Percentiles rank a stretch among this genome's conserved stretches.
These are phyloP conservation scores for Penicillium cataractarum DNA, from an alignment of 495 filamentous ascomycete species.

Conservation along the genomic window DNA sequence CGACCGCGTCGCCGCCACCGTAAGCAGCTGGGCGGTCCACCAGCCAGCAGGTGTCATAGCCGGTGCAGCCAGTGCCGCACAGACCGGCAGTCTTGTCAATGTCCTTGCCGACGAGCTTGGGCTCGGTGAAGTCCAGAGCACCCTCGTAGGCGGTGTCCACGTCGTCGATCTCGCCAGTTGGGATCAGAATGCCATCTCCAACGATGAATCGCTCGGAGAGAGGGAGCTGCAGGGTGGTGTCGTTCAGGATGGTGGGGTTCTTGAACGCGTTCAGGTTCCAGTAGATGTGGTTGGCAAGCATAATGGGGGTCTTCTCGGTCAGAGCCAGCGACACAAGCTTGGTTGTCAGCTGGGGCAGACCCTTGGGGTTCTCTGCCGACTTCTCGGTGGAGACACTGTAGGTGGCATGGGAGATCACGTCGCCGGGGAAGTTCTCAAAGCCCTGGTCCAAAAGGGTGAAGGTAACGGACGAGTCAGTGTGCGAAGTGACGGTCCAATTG, in stretches of 20 bases:
- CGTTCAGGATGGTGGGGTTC: conserved; percentile 66
- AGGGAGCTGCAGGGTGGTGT: conserved; percentile 72
- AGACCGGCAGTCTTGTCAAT: conserved; percentile 62
- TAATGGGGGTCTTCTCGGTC: conserved; percentile 79
- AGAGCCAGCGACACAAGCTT: conserved; percentile 66
- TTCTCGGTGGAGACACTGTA: conserved; percentile 59
- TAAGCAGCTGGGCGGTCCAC: conserved; percentile 67
- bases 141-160: conserved; percentile 60
- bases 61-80: conserved; percentile 74
- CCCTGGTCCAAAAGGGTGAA: conserved; percentile 78
- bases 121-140: conserved; percentile 75
- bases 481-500: conserved; percentile 75
- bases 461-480: conserved; percentile 70
- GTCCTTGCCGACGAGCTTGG: conserved; percentile 74
- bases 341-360: conserved; percentile 49
- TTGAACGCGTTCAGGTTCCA: conserved; percentile 89
- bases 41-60: conserved; percentile 77
- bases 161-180: conserved; percentile 71
- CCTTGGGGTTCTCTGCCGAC: conserved; percentile 42
- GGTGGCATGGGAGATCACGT: conserved; percentile 76
- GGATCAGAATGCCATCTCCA: conserved; percentile 77
- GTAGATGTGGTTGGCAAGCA: conserved; percentile 82
- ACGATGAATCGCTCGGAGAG: conserved; percentile 69
- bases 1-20: conserved; percentile 62
- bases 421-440: conserved; percentile 77